Evolutionary conservation across 192 early-diverging fungal species (phyloP).

Genomic region (Podila horticola): DNA sequence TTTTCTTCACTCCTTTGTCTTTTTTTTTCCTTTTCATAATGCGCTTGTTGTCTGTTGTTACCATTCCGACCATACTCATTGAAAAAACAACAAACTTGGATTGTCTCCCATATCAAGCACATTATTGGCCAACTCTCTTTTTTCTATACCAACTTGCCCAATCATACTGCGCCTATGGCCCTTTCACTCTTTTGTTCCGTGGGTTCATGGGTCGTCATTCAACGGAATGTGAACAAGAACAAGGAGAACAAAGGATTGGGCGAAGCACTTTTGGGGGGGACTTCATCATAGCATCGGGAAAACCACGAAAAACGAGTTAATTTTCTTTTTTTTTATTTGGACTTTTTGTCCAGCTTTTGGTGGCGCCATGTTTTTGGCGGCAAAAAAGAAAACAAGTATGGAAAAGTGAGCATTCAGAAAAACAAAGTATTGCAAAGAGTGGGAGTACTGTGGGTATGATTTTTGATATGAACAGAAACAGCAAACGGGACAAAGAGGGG

Average conservation of each 20-base stretch:
- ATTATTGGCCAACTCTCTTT: not conserved
- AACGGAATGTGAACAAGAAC: not conserved
- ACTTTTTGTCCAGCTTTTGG: not conserved
- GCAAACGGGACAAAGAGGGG: not conserved
- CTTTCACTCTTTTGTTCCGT: not conserved
- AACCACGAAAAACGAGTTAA: no score
- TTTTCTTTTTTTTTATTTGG: no score
- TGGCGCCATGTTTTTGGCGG: not conserved
- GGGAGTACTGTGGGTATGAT: not conserved
- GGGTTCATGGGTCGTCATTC: no score
- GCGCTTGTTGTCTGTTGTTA: not conserved
- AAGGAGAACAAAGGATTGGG: not conserved
- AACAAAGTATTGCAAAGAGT: not conserved
- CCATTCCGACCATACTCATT: slow-evolving; percentile 3
- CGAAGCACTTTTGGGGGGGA: not conserved
- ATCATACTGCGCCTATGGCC: not conserved
- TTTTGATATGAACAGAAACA: slow-evolving; percentile 7
- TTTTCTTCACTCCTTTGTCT: not conserved
- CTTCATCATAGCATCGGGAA: no score
- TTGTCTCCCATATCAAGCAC: slow-evolving; percentile 30
- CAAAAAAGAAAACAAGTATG: not conserved
- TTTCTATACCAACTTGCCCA: not conserved
- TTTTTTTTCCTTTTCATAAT: not conserved
- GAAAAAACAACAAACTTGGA: slow-evolving; percentile 5
- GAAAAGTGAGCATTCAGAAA: not conserved